Evolutionary conservation across 345 rosid genomes (phyloP), one percentile per base, ranked within the genome.

Genomic region (Eutrema yunnanense): DNA sequence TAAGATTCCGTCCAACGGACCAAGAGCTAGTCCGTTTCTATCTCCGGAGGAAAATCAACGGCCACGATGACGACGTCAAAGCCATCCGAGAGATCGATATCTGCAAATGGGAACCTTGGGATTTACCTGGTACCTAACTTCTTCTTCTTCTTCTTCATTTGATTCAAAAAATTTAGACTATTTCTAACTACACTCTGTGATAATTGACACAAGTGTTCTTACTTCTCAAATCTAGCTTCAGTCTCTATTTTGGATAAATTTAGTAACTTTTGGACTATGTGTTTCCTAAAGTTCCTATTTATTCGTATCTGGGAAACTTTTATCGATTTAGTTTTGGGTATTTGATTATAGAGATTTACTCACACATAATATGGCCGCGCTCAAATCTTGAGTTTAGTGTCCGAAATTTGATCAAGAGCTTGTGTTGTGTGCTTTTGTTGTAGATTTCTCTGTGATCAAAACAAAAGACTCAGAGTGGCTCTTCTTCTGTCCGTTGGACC

Each of bases 101-200:
- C 66, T 95, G 98, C 62, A 92, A 84, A 81, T 64, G 84, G 81
- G 99, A 95, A 80, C 99, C 99, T 8, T 92, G 96, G 96, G 99
- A 95, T 73, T 84, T 95, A 62, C 99, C 99, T 64, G 88, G 96
- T 92, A 80, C 48, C 13, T 1, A 12, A 2, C 53, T 55, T 14
- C 51, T 73, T 52, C 51, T 63, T 16, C 49, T 74, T 46, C 50
- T 5, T 60, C 34, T 33, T 60, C 26, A 40, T 41, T 30, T 29
- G 36, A n/a, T 72, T 62, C 54, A 9, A 27, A 16, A 48, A 9
- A 37, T 47, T 22, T 14, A 5, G 3, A 26, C 16, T 32, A 8
- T 30, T 13, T 33, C 60, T 22, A 42, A 0, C 27, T 5, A 11
- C n/a, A 32, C 52, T 44, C 27, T 64, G 10, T 48, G 10, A 16